These are phyloP conservation scores for Puccinia coronata DNA, from an alignment of 1,284 basidiomycete species.

Conservation along the genomic window DNA sequence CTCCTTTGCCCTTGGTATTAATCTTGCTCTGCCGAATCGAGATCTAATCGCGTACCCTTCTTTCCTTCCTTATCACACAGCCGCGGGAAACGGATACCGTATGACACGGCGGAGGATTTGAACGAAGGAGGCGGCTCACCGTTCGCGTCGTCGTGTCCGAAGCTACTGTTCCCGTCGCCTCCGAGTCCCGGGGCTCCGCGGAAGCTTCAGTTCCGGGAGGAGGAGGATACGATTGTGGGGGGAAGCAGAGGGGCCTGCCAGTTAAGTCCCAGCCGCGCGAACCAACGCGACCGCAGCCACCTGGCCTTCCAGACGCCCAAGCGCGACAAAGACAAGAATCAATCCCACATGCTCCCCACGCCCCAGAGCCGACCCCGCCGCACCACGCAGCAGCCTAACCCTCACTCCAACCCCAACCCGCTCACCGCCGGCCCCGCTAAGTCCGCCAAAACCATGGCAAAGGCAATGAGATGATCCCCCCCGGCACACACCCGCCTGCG, in stretches of 20 bases:
- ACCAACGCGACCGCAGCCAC: constrained; percentile 10
- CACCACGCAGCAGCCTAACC: not conserved
- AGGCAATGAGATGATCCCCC: constrained; percentile 26
- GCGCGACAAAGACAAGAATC: constrained; percentile 7
- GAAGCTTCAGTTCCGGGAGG: not conserved
- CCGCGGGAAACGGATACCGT: constrained; percentile 40
- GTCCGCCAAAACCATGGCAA: constrained; percentile 15
- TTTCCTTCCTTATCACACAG: not conserved
- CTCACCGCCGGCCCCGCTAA: not conserved
- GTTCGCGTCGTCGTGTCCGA: constrained; percentile 15
- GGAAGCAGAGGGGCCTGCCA: not conserved
- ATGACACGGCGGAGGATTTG: constrained; percentile 30
- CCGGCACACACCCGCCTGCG: not conserved
- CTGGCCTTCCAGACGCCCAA: constrained; percentile 22
- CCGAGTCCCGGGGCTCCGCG: not conserved
- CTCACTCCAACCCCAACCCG: not conserved
- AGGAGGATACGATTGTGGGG: not conserved
- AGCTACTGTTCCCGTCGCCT: constrained; percentile 27
- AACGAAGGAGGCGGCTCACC: constrained; percentile 20
- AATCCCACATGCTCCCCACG: constrained; percentile 10
- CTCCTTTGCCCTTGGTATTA: too few relatives aligned
- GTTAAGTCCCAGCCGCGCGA: constrained; percentile 1
- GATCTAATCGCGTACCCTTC: not conserved
- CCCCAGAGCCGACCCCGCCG: constrained; percentile 22
- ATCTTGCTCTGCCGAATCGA: not conserved